Conservation (phyloP, 352 stramenopile species). For the Pythium oligandrum region DNA sequence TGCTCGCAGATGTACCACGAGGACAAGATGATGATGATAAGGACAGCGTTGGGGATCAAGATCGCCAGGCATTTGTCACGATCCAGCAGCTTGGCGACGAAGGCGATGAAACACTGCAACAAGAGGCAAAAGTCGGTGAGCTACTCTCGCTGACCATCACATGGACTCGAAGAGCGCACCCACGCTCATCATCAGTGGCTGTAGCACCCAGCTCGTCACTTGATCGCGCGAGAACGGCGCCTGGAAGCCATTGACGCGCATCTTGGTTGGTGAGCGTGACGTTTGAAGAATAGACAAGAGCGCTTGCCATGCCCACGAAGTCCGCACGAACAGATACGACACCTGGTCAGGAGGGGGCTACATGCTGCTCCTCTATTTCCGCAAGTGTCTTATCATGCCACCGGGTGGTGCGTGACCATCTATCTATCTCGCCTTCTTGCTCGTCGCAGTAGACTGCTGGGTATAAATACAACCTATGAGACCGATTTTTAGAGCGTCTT, state of each 20-base stretch:
- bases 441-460: too few relatives aligned
- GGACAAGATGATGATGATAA: slow-evolving; percentile 51
- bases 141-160: background rate
- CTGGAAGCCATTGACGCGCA: slow-evolving; percentile 71
- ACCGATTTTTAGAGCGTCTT: slow-evolving; percentile 30
- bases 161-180: slow-evolving; percentile 5
- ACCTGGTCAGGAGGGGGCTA: too few relatives aligned
- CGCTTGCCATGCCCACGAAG: too few relatives aligned
- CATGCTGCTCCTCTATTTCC: too few relatives aligned
- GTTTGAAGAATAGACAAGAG: too few relatives aligned
- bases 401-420: too few relatives aligned
- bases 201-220: slow-evolving; percentile 69
- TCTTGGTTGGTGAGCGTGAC: slow-evolving; percentile 1
- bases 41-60: slow-evolving; percentile 50
- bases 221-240: slow-evolving; percentile 76
- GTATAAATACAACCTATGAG: too few relatives aligned
- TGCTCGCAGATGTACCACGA: slow-evolving; percentile 69
- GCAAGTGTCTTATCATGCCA: too few relatives aligned
- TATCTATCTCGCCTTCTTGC: too few relatives aligned
- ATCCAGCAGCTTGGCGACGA: slow-evolving; percentile 48
- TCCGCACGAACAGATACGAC: too few relatives aligned
- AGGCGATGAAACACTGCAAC: slow-evolving; percentile 57
- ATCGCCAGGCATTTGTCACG: slow-evolving; percentile 47
- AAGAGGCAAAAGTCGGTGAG: too few relatives aligned
- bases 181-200: slow-evolving; percentile 69